Evolutionary conservation across 441 rosid species (phyloP).

Genomic region (Populus hybrid): DNA sequence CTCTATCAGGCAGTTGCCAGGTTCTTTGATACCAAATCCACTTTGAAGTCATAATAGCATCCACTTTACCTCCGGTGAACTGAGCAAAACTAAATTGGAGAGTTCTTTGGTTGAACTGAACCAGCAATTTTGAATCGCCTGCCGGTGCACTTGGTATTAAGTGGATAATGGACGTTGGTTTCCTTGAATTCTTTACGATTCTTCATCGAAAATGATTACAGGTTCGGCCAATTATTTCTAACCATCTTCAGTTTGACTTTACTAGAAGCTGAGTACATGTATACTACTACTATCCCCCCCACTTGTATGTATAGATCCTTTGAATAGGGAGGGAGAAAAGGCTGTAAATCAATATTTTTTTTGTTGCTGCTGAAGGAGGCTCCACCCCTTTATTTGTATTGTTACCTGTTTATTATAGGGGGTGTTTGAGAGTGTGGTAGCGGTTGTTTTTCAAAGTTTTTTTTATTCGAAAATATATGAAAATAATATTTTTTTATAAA

Average conservation of each 20-base stretch:
- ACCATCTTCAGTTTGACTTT: slow-evolving; percentile 32
- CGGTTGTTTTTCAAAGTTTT: too few relatives aligned
- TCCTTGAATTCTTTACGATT: slow-evolving; percentile 12
- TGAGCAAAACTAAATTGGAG: not conserved
- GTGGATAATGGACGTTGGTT: slow-evolving; percentile 2
- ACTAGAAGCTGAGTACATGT: slow-evolving; percentile 30
- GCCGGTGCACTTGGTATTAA: slow-evolving; percentile 27
- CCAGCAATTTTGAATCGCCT: slow-evolving; percentile 38
- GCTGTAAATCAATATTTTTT: slow-evolving; percentile 22
- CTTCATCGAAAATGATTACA: slow-evolving; percentile 4
- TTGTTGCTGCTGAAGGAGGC: slow-evolving; percentile 1
- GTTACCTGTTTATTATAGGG: not conserved
- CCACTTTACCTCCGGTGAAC: not conserved
- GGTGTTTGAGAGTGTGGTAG: too few relatives aligned
- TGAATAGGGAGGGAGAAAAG: slow-evolving; percentile 5
- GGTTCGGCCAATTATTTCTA: slow-evolving; percentile 25
- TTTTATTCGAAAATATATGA: too few relatives aligned
- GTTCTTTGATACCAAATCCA: slow-evolving; percentile 56
- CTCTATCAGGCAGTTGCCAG: slow-evolving; percentile 67
- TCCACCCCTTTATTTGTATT: slow-evolving; percentile 8
- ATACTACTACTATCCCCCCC: slow-evolving; percentile 23
- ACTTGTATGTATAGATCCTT: slow-evolving; percentile 36
- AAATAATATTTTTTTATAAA: too few relatives aligned
- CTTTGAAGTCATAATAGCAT: slow-evolving; percentile 23
- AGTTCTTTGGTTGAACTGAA: slow-evolving; percentile 10